phyloP scores from a whole-genome alignment of 805 yeast genomes.

The Brettanomyces anomalus region DNA sequence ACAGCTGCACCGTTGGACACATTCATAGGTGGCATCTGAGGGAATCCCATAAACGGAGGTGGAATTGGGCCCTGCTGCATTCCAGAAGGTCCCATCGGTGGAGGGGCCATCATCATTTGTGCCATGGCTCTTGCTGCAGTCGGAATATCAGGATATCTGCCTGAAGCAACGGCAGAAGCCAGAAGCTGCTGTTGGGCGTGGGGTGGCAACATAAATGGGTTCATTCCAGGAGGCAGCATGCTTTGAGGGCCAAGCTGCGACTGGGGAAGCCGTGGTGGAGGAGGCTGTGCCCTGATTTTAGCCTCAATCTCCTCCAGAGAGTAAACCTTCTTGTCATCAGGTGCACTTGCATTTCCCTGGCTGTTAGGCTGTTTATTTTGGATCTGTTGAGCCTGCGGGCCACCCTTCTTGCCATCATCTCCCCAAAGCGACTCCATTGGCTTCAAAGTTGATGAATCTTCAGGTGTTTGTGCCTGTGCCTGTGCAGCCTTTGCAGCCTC shows the following conservation, averaged over 20 bases:
- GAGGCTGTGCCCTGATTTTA: constrained; percentile 37
- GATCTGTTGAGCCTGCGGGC: constrained; percentile 3
- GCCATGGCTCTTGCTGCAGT: constrained; percentile 25
- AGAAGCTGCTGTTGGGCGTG: constrained; percentile 25
- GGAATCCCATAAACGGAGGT: constrained; percentile 13
- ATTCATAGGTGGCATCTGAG: constrained; percentile 7
- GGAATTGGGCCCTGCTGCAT: constrained; percentile 14
- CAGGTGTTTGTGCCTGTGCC: not conserved
- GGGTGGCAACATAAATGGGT: constrained; percentile 20
- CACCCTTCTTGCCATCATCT: constrained; percentile 9
- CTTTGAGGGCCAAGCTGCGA: constrained; percentile 15
- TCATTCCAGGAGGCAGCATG: constrained; percentile 8
- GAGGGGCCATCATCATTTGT: constrained; percentile 21
- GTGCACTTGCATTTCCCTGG: constrained; percentile 4
- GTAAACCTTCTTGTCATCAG: constrained; percentile 36
- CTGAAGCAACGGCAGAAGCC: constrained; percentile 24
- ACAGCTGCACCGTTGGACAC: constrained; percentile 11
- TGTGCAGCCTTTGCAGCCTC: constrained; percentile 27
- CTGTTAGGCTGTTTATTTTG: not conserved
- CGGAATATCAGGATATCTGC: constrained; percentile 24
- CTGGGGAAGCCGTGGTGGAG: constrained; percentile 18
- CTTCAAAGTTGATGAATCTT: constrained; percentile 37
- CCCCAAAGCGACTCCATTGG: constrained; percentile 73
- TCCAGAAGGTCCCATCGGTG: constrained; percentile 5
- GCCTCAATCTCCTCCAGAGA: constrained; percentile 85